A percentile compares a stretch with the other conserved stretches of the same genome.
Conservation (phyloP, 768 basidiomycete genomes). For the Pluteus cervinus region DNA sequence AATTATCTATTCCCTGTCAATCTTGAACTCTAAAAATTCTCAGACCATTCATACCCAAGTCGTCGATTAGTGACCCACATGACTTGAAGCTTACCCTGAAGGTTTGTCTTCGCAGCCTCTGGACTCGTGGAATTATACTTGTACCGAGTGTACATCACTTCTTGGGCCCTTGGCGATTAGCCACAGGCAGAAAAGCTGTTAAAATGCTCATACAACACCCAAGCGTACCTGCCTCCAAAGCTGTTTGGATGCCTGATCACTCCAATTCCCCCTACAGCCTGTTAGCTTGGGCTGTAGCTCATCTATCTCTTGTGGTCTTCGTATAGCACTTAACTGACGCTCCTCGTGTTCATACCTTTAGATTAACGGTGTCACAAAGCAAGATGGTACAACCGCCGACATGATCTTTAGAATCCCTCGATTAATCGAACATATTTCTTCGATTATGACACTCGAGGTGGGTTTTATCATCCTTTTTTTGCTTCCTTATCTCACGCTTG, state of each 20-base stretch:
- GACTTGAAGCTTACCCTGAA: constrained; percentile 73
- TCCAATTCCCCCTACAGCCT: too few relatives aligned
- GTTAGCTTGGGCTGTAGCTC: too few relatives aligned
- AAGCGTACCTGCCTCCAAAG: too few relatives aligned
- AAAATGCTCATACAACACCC: too few relatives aligned
- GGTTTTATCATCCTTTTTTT: constrained; percentile 8
- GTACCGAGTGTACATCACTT: too few relatives aligned
- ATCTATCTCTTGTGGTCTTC: neutral
- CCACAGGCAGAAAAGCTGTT: too few relatives aligned
- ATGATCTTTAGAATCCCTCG: constrained; percentile 92
- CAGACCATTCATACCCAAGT: constrained; percentile 76
- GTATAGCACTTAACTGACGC: neutral
- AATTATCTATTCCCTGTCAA: neutral
- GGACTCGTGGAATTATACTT: too few relatives aligned
- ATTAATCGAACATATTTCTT: constrained; percentile 85
- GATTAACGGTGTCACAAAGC: constrained; percentile 82
- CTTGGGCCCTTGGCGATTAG: too few relatives aligned
- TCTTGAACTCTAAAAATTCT: neutral
- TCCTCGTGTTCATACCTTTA: constrained; percentile 18
- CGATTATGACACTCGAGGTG: constrained; percentile 96
- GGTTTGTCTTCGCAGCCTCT: constrained; percentile 27
- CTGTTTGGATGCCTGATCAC: too few relatives aligned
- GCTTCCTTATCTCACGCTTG: constrained; percentile 1
- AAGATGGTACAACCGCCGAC: constrained; percentile 78
- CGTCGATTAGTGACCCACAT: constrained; percentile 61